Evolutionary conservation across 345 rosid genomes (phyloP), one percentile per base, ranked within the genome.

Genomic region (Erodium maritimum): DNA sequence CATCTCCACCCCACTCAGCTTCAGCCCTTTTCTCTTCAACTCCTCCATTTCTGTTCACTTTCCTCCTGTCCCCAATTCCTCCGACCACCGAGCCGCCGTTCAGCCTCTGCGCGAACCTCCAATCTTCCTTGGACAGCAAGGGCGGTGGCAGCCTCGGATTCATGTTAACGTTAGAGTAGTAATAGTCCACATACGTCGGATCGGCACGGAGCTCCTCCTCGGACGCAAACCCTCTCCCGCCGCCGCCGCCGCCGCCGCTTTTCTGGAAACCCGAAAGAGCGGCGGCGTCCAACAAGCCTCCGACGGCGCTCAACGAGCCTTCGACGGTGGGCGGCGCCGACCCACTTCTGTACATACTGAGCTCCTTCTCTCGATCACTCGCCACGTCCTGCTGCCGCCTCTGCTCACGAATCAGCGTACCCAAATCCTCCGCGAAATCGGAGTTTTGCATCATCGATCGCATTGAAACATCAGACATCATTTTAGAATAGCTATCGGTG

Each of bases 281-380:
- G 42, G 66, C 45, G 62, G 69, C 78, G 60, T 66, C 79, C 56
- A 82, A 76, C 58, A 87, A 53, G 6, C 91, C 91, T 58, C 90
- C 96, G 23, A 79, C 72, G 6, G 97, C 85, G 66, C 54, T 76
- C 57, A 80, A 61, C 29, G 97, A 79, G n/a, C 97, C 97, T 62
- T 91, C 96, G 17, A 91, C 88, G 2, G 95, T 85, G 16, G 97
- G 97, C 0, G 97, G 97, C 13, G 97, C 96, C 16, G 97, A 91
- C 66, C 96, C 97, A 69, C 96, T 88, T 68, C 97, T 63, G 65
- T 71, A 82, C 58, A 86, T 68, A 62, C 71, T 79, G 62, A 80
- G 84, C 55, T 86, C 96, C 33, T 80, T 65, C 70, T 91, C 96
- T 51, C 79, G 75, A 69, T 86, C 91, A 76, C 70, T 61, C 5